Base-by-base conservation (phyloP, 192 early-diverging fungal genomes). In the Coemansia sp. region DNA sequence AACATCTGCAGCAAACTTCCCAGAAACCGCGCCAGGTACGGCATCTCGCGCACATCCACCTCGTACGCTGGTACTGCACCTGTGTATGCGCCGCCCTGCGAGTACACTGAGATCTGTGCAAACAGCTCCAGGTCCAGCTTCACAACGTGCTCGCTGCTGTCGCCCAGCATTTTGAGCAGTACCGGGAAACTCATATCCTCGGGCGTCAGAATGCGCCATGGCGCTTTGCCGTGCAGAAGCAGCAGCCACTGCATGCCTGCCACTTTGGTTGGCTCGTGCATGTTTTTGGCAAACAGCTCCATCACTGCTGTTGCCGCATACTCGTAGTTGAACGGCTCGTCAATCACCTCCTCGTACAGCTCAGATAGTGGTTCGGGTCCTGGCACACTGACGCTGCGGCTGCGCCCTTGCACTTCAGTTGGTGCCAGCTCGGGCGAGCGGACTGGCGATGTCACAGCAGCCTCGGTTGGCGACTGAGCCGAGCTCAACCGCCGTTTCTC, bases 171-270 rank as follows among this genome's bases (percentile, higher is more conserved):
- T 65, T 92, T 91, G n/a, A 99, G 84, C 31, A 98, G 75, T 12
- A 90, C 88, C 9, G 90, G 88, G 59, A 96, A 93, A 36, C 90
- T 91, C 50, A 87, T 89, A 64, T 97, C 91, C 62, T 97, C 94
- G 1, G 92, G 87, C 55, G 88, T 88, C 37, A 97, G 80, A 49
- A 97, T 94, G 67, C 93, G 73, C 47, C 62, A 87, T 0, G 96
- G 94, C 7, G 93, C 89, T 62, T 96, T 95, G 52, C 88, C 91
- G 66, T 99, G 96, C 40, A 99, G 74, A 88, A 98, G 94, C n/a
- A 95, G 68, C 10, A 99, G 80, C 98, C 98, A 99, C 34, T 96
- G 94, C 69, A 99, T 79, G 31, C 91, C 90, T 0, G 93, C 91
- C 3, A 95, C 85, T 31, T 96, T 83, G 1, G 98, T 96, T 59